Base-by-base conservation (phyloP, 345 rosid genomes). In the Eucalyptus cloeziana region DNA sequence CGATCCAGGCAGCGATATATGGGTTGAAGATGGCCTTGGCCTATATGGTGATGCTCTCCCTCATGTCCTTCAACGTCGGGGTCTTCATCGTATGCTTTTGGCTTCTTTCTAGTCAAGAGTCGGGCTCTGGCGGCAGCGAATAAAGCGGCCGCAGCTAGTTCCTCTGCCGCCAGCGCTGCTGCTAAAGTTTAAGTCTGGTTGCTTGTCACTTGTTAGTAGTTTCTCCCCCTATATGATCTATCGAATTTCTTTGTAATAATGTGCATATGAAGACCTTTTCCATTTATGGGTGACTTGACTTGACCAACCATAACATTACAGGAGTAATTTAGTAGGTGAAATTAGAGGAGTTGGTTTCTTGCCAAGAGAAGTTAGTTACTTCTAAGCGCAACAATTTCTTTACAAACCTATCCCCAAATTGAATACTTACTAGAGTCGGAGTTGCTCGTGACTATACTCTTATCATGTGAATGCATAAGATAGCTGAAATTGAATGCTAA, bases 11-110 rank as follows among this genome's bases (percentile, higher is more conserved):
- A 4, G 50, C 30, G 60, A 51, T 71, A 27, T 54, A 90, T 64
- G 49, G 86, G 17, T 21, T 86, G 13, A 86, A 64, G 89, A 88
- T 86, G 49, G 62, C 86, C 17, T 45, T 86, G 89, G 86, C 69
- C 24, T 90, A 90, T 50, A 30, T 90, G 89, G 88, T 88, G 76
- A 90, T 90, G 91, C 89, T 90, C 49, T 85, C 91, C 45, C 27
- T 90, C 79, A 90, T 90, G 89, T 90, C 91, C 80, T 90, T 90
- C 89, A 90, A 90, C 86, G 11, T 56, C 37, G 91, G 91, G 80
- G 62, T 90, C 86, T 90, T 90, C 30, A 56, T 90, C 19, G 89
- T 86, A 88, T 47, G 88, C 87, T 44, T 25, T 88, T 30, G 91
- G 91, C 31, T 85, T 22, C 86, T 90, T 88, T 37, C 40, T 90